Percentiles rank a stretch among this genome's conserved stretches.
These are phyloP conservation scores for Septoria linicola DNA, from an alignment of 2,329 filamentous ascomycete genomes.

Conservation along the genomic window DNA sequence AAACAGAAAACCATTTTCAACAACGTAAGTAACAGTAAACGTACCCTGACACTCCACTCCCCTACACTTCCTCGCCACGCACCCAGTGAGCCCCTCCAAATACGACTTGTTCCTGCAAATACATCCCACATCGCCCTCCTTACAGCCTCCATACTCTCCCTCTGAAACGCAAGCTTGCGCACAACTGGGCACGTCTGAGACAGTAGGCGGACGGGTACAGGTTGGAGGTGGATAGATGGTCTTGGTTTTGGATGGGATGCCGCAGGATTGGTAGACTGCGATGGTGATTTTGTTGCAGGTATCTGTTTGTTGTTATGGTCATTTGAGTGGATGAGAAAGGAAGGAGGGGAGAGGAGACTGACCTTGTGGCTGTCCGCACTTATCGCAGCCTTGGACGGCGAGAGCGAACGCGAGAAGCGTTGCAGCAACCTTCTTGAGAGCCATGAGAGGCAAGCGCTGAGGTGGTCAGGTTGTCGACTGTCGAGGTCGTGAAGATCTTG, in stretches of 20 bases:
- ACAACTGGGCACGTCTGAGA: conserved; percentile 7
- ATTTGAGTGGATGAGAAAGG: background rate
- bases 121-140: conserved; percentile 5
- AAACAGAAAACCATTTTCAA: no score
- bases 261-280: conserved; percentile 9
- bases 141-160: conserved; percentile 3
- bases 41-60: background rate
- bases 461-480: background rate
- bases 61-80: conserved; percentile 1
- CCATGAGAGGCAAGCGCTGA: background rate
- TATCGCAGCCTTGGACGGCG: background rate
- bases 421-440: background rate
- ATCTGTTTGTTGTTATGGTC: background rate
- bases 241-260: conserved; percentile 1
- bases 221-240: conserved; percentile 7
- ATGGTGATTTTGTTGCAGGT: conserved; percentile 1
- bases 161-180: background rate
- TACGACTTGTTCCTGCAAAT: conserved; percentile 3
- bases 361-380: background rate
- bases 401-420: background rate
- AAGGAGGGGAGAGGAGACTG: background rate
- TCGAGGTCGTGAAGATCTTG: background rate
- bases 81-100: background rate
- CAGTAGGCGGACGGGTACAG: background rate
- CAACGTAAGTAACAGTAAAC: no score